Evolutionary conservation across 768 basidiomycete species (phyloP).

Genomic region (Serendipita sp.): DNA sequence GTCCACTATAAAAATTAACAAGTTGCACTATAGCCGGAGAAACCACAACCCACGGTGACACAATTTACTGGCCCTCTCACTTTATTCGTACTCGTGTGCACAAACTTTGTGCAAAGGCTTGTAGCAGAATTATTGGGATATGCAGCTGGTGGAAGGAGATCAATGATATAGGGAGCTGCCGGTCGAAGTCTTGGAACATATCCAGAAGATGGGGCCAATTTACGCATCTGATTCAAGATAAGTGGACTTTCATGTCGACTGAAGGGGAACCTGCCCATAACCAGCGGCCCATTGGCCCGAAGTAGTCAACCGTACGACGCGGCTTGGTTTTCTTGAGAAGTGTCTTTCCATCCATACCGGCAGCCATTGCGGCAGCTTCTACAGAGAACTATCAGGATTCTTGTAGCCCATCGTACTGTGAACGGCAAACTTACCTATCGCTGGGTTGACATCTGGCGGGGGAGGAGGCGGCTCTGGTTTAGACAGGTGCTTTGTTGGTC

Average conservation of each 20-base stretch:
- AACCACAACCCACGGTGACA: constrained; percentile 50
- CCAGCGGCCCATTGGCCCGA: constrained; percentile 79
- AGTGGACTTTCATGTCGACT: neutral
- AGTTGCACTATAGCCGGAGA: constrained; percentile 2
- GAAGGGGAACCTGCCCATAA: constrained; percentile 39
- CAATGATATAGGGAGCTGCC: constrained; percentile 73
- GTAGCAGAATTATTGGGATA: constrained; percentile 85
- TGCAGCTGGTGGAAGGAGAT: constrained; percentile 87
- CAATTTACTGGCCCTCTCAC: constrained; percentile 94
- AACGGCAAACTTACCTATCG: neutral
- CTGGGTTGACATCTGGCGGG: neutral
- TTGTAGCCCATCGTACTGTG: neutral
- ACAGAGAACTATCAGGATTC: neutral
- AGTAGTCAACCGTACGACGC: constrained; percentile 86
- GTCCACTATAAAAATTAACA: constrained; percentile 57
- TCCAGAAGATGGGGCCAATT: constrained; percentile 60
- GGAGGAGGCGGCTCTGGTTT: neutral
- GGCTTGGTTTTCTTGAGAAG: constrained; percentile 78
- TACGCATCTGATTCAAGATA: constrained; percentile 38
- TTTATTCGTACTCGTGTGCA: constrained; percentile 98
- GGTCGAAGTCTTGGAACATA: constrained; percentile 69
- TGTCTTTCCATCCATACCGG: constrained; percentile 51
- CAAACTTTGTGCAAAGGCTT: constrained; percentile 89
- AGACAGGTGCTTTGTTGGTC: constrained; percentile 1
- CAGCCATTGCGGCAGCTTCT: neutral